phyloP scores from a whole-genome alignment of 768 basidiomycete genomes.

The Phlegmacium glaucopus region DNA sequence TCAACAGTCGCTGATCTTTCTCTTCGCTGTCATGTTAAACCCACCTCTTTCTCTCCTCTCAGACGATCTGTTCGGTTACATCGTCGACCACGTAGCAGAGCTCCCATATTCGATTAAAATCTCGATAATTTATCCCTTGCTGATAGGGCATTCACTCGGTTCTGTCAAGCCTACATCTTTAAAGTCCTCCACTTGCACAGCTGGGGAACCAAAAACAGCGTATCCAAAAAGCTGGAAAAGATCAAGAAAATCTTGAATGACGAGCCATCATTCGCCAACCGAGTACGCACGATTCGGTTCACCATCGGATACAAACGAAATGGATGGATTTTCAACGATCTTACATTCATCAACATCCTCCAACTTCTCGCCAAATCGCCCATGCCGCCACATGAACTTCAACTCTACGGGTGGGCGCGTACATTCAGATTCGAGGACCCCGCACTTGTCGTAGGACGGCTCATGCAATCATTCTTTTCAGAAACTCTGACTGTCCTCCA shows the following conservation, averaged over 20 bases:
- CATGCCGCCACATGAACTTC: too few species aligned
- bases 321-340: slow-evolving; percentile 1
- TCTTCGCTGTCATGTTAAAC: too few species aligned
- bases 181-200: neutral
- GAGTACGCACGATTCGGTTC: neutral
- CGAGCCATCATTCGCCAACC: neutral
- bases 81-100: slow-evolving; percentile 7
- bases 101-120: neutral
- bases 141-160: slow-evolving; percentile 9
- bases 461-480: too few species aligned
- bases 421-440: too few species aligned
- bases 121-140: slow-evolving; percentile 6
- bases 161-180: slow-evolving; percentile 4
- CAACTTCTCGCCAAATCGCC: neutral
- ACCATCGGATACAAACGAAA: neutral
- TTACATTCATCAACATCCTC: slow-evolving; percentile 1
- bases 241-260: neutral
- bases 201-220: neutral
- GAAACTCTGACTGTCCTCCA: too few species aligned
- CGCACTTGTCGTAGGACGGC: too few species aligned
- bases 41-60: slow-evolving; percentile 2
- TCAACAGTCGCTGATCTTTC: too few species aligned
- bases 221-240: neutral
- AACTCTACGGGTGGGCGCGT: too few species aligned
- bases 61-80: slow-evolving; percentile 2